Evolutionary conservation across 371 early-diverging fungal genomes (phyloP).

Genomic region (Chytridium lagenaria): DNA sequence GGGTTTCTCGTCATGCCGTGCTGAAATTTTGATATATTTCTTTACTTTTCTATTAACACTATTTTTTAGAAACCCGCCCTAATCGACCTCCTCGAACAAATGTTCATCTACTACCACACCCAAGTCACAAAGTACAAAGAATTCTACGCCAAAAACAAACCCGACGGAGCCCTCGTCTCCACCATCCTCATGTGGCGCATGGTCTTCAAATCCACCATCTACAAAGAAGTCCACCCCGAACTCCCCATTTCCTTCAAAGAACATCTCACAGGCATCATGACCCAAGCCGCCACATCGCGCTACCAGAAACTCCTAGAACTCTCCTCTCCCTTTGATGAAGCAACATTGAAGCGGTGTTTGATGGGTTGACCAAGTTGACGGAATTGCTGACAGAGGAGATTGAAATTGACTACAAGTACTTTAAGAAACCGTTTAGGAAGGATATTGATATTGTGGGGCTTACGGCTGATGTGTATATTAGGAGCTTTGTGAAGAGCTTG

Average conservation of each 20-base stretch:
- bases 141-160: slow-evolving; percentile 51
- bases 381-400: slow-evolving; percentile 50
- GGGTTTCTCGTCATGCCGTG: too few species aligned
- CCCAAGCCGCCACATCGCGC: slow-evolving; percentile 33
- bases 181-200: slow-evolving; percentile 50
- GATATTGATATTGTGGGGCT: slow-evolving; percentile 49
- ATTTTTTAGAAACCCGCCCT: slow-evolving; percentile 39
- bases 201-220: slow-evolving; percentile 47
- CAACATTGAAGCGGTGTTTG: slow-evolving; percentile 48
- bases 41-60: too few species aligned
- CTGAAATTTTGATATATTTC: too few species aligned
- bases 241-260: slow-evolving; percentile 46
- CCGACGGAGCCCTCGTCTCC: slow-evolving; percentile 46
- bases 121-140: slow-evolving; percentile 55
- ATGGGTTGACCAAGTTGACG: slow-evolving; percentile 45
- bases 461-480: slow-evolving; percentile 47
- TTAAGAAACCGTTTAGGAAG: slow-evolving; percentile 43
- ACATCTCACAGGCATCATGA: slow-evolving; percentile 37
- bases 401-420: slow-evolving; percentile 51
- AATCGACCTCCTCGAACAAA: slow-evolving; percentile 47
- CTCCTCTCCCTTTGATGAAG: slow-evolving; percentile 49
- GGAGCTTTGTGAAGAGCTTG: slow-evolving; percentile 42
- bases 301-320: slow-evolving; percentile 48
- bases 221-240: slow-evolving; percentile 48
- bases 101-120: slow-evolving; percentile 43